Conservation (phyloP, 2,329 filamentous ascomycete genomes). For the Malbranchea zuffiana region DNA sequence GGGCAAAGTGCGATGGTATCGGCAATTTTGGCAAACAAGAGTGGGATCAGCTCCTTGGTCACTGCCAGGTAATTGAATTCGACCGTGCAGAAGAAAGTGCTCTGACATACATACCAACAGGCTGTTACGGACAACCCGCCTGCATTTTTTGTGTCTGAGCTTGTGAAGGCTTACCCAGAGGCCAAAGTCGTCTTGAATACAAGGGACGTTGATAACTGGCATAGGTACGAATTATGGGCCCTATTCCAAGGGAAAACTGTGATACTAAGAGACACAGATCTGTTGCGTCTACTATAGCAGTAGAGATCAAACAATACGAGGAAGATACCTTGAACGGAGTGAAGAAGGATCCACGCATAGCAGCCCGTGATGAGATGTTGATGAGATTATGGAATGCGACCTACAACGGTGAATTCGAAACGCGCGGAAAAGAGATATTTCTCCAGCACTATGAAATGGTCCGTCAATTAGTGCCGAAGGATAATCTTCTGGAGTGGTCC, state of each 20-base stretch:
- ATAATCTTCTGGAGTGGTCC: slow-evolving; percentile 44
- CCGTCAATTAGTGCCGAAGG: slow-evolving; percentile 37
- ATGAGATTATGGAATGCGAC: neutral
- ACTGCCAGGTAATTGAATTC: slow-evolving; percentile 38
- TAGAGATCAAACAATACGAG: neutral
- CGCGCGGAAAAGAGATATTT: slow-evolving; percentile 51
- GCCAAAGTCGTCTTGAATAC: slow-evolving; percentile 61
- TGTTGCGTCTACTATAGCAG: neutral
- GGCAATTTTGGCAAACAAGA: slow-evolving; percentile 55
- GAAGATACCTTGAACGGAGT: neutral
- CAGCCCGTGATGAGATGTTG: slow-evolving; percentile 1
- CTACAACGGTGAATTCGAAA: slow-evolving; percentile 48
- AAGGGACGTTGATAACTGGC: slow-evolving; percentile 56
- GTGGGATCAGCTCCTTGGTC: slow-evolving; percentile 58
- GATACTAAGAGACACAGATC: neutral
- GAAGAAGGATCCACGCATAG: neutral
- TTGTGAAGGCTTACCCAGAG: slow-evolving; percentile 61
- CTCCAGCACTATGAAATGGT: slow-evolving; percentile 45
- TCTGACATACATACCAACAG: slow-evolving; percentile 19
- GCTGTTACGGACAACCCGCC: slow-evolving; percentile 61
- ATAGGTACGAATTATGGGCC: neutral
- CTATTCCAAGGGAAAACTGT: neutral
- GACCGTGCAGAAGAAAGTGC: neutral
- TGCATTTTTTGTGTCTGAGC: slow-evolving; percentile 56
- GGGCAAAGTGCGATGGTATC: slow-evolving; percentile 50